A percentile compares a stretch with the other conserved stretches of the same genome.
Evolutionary conservation across 495 filamentous ascomycete genomes (phyloP).

Genomic region (Xanthoparmelia taractica): DNA sequence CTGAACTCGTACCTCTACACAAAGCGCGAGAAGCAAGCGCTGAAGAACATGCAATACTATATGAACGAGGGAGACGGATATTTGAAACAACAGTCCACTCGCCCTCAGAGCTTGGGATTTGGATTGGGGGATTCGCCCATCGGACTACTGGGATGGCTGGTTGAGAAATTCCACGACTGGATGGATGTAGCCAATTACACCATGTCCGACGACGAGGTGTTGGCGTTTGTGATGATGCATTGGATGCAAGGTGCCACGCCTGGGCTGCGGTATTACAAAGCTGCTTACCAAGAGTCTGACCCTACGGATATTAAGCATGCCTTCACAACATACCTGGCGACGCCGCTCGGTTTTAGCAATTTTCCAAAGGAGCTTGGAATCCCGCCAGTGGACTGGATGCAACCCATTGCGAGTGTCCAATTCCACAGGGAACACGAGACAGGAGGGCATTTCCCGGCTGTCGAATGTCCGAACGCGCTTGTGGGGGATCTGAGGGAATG

Average conservation of each 20-base stretch:
- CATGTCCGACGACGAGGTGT: slow-evolving; percentile 25
- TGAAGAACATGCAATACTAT: slow-evolving; percentile 22
- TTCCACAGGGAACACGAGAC: slow-evolving; percentile 28
- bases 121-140: slow-evolving; percentile 35
- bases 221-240: slow-evolving; percentile 31
- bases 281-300: slow-evolving; percentile 10
- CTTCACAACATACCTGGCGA: not conserved
- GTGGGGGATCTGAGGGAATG: slow-evolving; percentile 32
- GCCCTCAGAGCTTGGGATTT: slow-evolving; percentile 36
- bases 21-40: slow-evolving; percentile 18
- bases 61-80: slow-evolving; percentile 26
- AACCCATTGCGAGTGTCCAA: slow-evolving; percentile 20
- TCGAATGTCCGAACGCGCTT: slow-evolving; percentile 33
- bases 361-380: slow-evolving; percentile 11
- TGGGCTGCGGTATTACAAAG: slow-evolving; percentile 28
- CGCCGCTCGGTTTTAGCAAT: slow-evolving; percentile 5
- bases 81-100: slow-evolving; percentile 21
- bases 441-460: slow-evolving; percentile 37
- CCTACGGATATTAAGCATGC: not conserved
- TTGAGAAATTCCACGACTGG: slow-evolving; percentile 33
- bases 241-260: slow-evolving; percentile 31
- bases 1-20: slow-evolving; percentile 17
- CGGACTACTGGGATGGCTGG: slow-evolving; percentile 34
- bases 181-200: slow-evolving; percentile 17
- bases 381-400: slow-evolving; percentile 25